Percentiles rank a stretch among this genome's conserved stretches.
These are phyloP conservation scores for Lipomyces mesembrius DNA, from an alignment of 805 yeast species.

Conservation along the genomic window DNA sequence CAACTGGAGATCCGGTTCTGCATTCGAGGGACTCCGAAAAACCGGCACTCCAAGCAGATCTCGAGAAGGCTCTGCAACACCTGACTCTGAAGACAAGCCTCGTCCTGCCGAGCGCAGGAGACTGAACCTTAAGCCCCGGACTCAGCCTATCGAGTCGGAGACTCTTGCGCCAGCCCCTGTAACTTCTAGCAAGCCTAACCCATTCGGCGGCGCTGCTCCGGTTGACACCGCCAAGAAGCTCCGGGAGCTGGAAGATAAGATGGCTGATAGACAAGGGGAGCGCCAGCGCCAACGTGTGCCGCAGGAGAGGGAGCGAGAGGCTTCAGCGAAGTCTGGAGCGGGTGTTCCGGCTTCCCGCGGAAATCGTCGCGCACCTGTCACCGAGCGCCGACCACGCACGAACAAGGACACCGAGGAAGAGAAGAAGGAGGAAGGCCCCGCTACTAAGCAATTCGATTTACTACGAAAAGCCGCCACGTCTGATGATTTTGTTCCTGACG, in stretches of 20 bases:
- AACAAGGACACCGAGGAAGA: conserved; percentile 12
- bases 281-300: conserved; percentile 13
- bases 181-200: conserved; percentile 56
- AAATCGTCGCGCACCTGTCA: background rate
- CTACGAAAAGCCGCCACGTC: conserved; percentile 27
- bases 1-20: conserved; percentile 46
- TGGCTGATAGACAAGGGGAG: conserved; percentile 17
- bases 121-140: conserved; percentile 49
- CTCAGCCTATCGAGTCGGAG: conserved; percentile 34
- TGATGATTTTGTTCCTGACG: conserved; percentile 34
- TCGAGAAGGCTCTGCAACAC: conserved; percentile 19
- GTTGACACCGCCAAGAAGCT: conserved; percentile 73
- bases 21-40: conserved; percentile 14
- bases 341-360: conserved; percentile 14
- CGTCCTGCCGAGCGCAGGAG: conserved; percentile 46
- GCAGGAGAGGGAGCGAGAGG: conserved; percentile 16
- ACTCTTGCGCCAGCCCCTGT: conserved; percentile 45
- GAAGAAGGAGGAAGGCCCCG: conserved; percentile 28
- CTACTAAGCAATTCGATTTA: conserved; percentile 28
- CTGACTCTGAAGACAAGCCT: conserved; percentile 49
- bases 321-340: conserved; percentile 10
- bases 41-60: conserved; percentile 9
- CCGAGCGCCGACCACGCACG: conserved; percentile 14
- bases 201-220: conserved; percentile 86
- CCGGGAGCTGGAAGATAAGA: conserved; percentile 60